Percentiles rank a stretch among this genome's conserved stretches.
Evolutionary conservation across 2,329 filamentous ascomycete species (phyloP).

Genomic region (Neophaeococcomyces aloes): DNA sequence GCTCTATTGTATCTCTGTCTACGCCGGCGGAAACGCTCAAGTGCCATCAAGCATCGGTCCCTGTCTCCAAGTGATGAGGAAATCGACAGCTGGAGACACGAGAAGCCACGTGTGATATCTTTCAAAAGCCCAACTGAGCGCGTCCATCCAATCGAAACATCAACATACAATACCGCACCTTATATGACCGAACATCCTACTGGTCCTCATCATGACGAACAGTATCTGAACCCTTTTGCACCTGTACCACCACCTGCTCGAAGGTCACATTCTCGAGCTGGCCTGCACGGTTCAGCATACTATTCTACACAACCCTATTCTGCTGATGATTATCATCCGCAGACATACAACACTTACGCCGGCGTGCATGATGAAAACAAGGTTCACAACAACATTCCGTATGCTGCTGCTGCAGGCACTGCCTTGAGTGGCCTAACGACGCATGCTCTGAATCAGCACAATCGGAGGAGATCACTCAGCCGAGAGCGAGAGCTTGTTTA

Average conservation of each 20-base stretch:
- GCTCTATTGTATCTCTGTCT: slow-evolving; percentile 14
- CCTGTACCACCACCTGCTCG: slow-evolving; percentile 19
- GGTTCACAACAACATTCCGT: slow-evolving; percentile 7
- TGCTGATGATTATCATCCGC: not conserved
- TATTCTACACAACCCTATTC: slow-evolving; percentile 6
- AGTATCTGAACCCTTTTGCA: slow-evolving; percentile 19
- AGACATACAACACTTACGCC: not conserved
- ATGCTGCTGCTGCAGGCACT: slow-evolving; percentile 14
- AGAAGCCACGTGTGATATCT: slow-evolving; percentile 4
- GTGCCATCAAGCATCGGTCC: slow-evolving; percentile 15
- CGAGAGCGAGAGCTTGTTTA: slow-evolving; percentile 2
- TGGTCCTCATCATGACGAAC: slow-evolving; percentile 9
- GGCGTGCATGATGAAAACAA: not conserved
- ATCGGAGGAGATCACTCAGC: slow-evolving; percentile 3
- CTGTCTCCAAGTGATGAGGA: slow-evolving; percentile 18
- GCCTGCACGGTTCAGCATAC: slow-evolving; percentile 10
- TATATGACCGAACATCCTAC: slow-evolving; percentile 17
- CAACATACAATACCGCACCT: slow-evolving; percentile 10
- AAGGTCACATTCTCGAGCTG: slow-evolving; percentile 15
- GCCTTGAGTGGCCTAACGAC: slow-evolving; percentile 12
- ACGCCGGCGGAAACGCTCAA: slow-evolving; percentile 9
- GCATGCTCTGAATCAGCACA: slow-evolving; percentile 10
- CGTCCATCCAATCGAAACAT: not conserved
- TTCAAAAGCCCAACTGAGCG: slow-evolving; percentile 4
- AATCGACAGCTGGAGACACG: slow-evolving; percentile 18